Base-by-base conservation (phyloP, 179 eudicot genomes). In the Patellifolia procumbens region DNA sequence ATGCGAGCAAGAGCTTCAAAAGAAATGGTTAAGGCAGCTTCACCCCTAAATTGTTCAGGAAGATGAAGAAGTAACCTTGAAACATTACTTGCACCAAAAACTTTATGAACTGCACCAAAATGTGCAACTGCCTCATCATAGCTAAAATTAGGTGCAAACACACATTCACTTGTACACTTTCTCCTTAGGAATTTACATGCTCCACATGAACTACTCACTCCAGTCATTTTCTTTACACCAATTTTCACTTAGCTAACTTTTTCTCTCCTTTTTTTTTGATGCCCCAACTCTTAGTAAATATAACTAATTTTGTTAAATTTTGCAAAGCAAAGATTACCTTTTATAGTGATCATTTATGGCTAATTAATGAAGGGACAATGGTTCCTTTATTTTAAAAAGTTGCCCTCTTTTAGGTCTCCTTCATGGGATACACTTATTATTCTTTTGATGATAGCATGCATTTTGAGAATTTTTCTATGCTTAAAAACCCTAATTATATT, bases 71-170 rank as follows among this genome's bases (percentile, higher is more conserved):
- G 79, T 19, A 89, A 71, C 83, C 87, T 85, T 2, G 93, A 88
- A 17, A 87, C 86, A 43, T 91, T 91, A 79, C 95, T 91, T 4
- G 95, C 92, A 5, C 95, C 95, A 26, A 89, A 91, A 63, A 91
- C 92, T 76, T 86, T 88, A 71, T 91, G 96, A 45, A 91, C 90
- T 0, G 91, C 91, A 2, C 81, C 88, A 56, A 91, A 91, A 74
- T 88, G 91, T 11, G 56, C 31, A 7, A 83, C 76, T 24, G 90
- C 92, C 71, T 87, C 84, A 20, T 89, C 88, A 60, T 89, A 86
- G 45, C 83, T 65, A 80, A 82, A 89, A 78, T 86, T 87, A 72
- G 93, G 90, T 20, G 88, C 87, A 83, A 89, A 91, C 0, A 88
- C 81, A 73, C 96, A 91, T 32, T 88, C 91, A 39, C 28, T 81